Percentiles rank a stretch among this genome's conserved stretches.
Conservation (phyloP, 371 early-diverging fungal species). For the Homolaphlyctis polyrhiza region DNA sequence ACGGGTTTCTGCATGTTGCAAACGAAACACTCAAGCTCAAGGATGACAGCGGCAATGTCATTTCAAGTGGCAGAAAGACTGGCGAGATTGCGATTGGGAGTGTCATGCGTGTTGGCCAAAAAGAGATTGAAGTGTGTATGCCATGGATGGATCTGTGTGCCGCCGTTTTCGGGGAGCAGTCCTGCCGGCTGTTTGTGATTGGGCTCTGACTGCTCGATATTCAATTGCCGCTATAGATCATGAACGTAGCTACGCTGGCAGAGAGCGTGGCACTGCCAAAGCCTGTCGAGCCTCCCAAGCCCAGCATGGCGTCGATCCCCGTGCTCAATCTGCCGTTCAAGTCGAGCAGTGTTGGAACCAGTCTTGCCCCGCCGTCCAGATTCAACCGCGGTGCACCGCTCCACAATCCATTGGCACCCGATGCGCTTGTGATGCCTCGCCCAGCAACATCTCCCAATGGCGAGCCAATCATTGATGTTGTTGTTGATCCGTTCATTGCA, state of each 20-base stretch:
- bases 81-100: constrained; percentile 18
- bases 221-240: too few relatives aligned
- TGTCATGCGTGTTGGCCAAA: constrained; percentile 31
- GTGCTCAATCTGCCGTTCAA: constrained; percentile 6
- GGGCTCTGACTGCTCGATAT: too few relatives aligned
- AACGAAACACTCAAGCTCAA: constrained; percentile 20
- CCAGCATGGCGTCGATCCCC: constrained; percentile 11
- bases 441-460: constrained; percentile 11
- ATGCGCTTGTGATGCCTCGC: constrained; percentile 35
- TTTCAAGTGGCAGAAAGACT: constrained; percentile 11
- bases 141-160: too few relatives aligned
- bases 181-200: too few relatives aligned
- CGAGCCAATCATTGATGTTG: constrained; percentile 45
- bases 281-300: too few relatives aligned
- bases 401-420: constrained; percentile 27
- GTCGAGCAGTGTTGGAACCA: constrained; percentile 1
- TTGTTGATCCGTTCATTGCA: constrained; percentile 43
- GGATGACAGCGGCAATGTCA: constrained; percentile 37
- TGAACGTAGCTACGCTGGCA: too few relatives aligned
- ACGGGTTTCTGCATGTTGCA: constrained; percentile 27
- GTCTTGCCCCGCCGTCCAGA: background rate
- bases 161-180: too few relatives aligned
- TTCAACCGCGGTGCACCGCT: constrained; percentile 20
- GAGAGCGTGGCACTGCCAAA: too few relatives aligned
- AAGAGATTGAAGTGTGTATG: constrained; percentile 48